Percentiles rank a stretch among this genome's conserved stretches.
Conservation (phyloP, 768 basidiomycete genomes). For the Suillus americanus region DNA sequence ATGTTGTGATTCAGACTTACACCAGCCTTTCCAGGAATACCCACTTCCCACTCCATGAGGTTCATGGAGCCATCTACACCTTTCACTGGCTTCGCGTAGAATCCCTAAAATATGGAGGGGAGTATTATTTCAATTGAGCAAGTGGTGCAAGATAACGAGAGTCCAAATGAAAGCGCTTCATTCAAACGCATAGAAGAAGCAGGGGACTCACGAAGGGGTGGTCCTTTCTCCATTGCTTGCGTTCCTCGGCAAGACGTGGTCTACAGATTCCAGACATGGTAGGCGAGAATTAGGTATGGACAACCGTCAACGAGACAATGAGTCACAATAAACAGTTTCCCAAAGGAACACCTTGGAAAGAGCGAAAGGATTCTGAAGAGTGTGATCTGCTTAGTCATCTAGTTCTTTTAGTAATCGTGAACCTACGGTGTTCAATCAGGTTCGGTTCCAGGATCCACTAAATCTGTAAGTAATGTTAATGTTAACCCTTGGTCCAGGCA, state of each 20-base stretch:
- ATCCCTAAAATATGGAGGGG: conserved; percentile 61
- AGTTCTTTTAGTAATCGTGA: not conserved
- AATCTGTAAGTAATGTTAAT: not conserved
- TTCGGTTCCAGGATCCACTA: not conserved
- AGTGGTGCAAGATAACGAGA: conserved; percentile 6
- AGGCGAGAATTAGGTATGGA: not conserved
- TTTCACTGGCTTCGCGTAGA: conserved; percentile 94
- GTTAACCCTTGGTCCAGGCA: not conserved
- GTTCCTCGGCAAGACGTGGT: conserved; percentile 90
- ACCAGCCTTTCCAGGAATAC: conserved; percentile 89
- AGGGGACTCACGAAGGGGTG: conserved; percentile 86
- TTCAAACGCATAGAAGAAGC: conserved; percentile 2
- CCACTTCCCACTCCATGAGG: conserved; percentile 97
- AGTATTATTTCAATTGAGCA: conserved; percentile 4
- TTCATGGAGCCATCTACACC: conserved; percentile 92
- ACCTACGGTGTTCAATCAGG: not conserved
- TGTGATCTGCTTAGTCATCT: not conserved
- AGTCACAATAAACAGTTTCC: not conserved
- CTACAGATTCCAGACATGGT: conserved; percentile 90
- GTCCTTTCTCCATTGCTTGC: conserved; percentile 99
- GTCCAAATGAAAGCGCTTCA: conserved; percentile 1
- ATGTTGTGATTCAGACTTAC: conserved; percentile 49
- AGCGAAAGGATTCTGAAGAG: not conserved
- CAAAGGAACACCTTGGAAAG: not conserved
- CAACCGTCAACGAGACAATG: not conserved